Evolutionary conservation across 2,329 filamentous ascomycete species (phyloP), one percentile per base, ranked within the genome.

Genomic region (Ceratocystis lukuohia): DNA sequence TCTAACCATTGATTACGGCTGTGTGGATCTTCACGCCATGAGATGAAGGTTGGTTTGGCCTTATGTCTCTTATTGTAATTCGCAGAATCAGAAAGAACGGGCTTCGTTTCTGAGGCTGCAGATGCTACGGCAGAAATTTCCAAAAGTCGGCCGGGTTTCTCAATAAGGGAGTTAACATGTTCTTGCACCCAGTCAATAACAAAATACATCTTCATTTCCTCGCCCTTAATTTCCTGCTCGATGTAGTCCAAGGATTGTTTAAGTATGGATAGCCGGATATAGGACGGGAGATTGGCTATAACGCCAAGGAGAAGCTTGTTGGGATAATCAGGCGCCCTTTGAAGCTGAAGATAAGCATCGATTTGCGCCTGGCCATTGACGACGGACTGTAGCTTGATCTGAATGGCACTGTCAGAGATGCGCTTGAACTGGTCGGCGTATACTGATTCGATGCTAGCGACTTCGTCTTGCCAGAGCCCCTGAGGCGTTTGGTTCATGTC

Each of bases 181-280:
- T 88, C 84, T 73, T 97, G 92, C 3, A 97, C 77, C 92, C 93
- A 97, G 75, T 96, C 92, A 64, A 93, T 82, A 12, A 96, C 81
- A 70, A 89, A 89, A 75, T 92, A 97, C 12, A 96, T 83, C 73
- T 84, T 85, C 88, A 96, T 96, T 48, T 91, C 89, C 72, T 95
- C 91, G 28, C 91, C 93, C 15, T 87, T 77, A 37, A 96, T 80
- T 33, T 85, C 84, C 62, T 86, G 81, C 62, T 84, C 78, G 1
- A 91, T 86, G 72, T 93, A 85, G 3, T 83, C 79, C 4, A 96
- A 78, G 1, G 87, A 85, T 74, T 88, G 86, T 71, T 89, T 87
- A 71, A 94, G 84, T 46, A 96, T 86, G 72, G 91, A 96, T 10
- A 99, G 80, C 68, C 93, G 89, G 72, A 97, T 95, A 72, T 99